Base-by-base conservation (phyloP, 345 rosid genomes). In the Turnera subulata region DNA sequence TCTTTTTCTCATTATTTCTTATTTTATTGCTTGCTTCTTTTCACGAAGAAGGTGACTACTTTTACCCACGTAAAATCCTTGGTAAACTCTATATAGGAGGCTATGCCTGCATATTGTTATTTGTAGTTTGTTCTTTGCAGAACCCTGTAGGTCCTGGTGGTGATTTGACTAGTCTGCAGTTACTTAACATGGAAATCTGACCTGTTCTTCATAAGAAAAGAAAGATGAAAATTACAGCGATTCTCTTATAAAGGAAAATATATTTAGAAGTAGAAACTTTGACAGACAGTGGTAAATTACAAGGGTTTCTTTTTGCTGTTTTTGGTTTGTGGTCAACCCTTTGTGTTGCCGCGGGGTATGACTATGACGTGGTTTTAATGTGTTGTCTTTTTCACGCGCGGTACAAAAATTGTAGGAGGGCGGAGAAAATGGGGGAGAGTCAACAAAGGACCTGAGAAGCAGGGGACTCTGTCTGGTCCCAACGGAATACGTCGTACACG, bases 391-490 rank as follows among this genome's bases (percentile, higher is more conserved):
- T 47, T 37, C 43, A n/a, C 4, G 15, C 5, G 32, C 44, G 59
- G 50, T 6, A 15, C 18, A 26, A 59, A 39, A 13, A 46, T 60
- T 23, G 14, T 26, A 82, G 89, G 76, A 74, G 13, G 81, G 58
- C 29, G 80, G 73, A 62, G 77, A 64, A 19, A 59, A 53, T 11
- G 76, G 73, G 61, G 79, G 65, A 33, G 75, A 73, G 52, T 72
- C 43, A 35, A 38, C 44, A 12, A 66, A 64, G 56, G 84, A 79
- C 45, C 62, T 92, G 79, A 79, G 81, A 68, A 89, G 89, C 72
- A 80, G 86, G 61, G 98, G 98, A 15, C 64, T 92, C 37, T 89
- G 98, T 61, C 72, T 92, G 48, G 95, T 85, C 39, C 95, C 95
- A 0, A 67, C 82, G 60, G 87, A 78, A 0, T 82, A 74, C 66